Evolutionary conservation across 495 filamentous ascomycete species (phyloP).

Genomic region (Penicillium maclennaniae): DNA sequence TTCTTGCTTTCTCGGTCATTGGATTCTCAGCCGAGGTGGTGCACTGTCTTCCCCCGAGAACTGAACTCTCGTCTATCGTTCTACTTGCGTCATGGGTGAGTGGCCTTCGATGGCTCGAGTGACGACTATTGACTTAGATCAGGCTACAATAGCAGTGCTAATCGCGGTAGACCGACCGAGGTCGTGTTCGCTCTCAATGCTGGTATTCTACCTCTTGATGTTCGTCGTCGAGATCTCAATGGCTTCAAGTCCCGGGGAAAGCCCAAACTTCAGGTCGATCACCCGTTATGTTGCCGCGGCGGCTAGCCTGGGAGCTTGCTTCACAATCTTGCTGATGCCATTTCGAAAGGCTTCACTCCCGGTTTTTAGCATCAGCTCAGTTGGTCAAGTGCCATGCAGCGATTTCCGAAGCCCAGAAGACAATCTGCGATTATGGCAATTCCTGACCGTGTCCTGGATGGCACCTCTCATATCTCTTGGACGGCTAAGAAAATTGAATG

Average conservation of each 20-base stretch:
- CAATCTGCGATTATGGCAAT: slow-evolving; percentile 73
- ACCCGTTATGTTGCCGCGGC: slow-evolving; percentile 39
- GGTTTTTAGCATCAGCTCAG: slow-evolving; percentile 56
- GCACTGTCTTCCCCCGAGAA: slow-evolving; percentile 31
- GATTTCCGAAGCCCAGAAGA: slow-evolving; percentile 77
- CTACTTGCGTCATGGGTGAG: slow-evolving; percentile 49
- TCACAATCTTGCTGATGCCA: slow-evolving; percentile 66
- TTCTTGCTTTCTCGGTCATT: slow-evolving; percentile 40
- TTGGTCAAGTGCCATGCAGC: slow-evolving; percentile 53
- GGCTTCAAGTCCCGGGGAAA: slow-evolving; percentile 21
- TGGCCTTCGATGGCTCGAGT: neutral
- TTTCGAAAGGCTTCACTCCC: slow-evolving; percentile 58
- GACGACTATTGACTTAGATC: slow-evolving; percentile 6
- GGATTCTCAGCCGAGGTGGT: slow-evolving; percentile 40
- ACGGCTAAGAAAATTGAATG: slow-evolving; percentile 58
- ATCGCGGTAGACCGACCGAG: slow-evolving; percentile 48
- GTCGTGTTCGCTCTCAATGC: slow-evolving; percentile 33
- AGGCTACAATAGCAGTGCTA: slow-evolving; percentile 44
- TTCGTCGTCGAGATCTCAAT: slow-evolving; percentile 41
- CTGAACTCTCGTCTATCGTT: slow-evolving; percentile 22
- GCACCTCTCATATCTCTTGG: slow-evolving; percentile 63
- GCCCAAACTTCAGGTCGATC: slow-evolving; percentile 28
- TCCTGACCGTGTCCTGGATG: slow-evolving; percentile 81
- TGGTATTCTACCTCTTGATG: slow-evolving; percentile 30
- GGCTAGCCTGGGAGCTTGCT: slow-evolving; percentile 40